Evolutionary conservation across 1,139 yeast species (phyloP), one percentile per base, ranked within the genome.

Genomic region (Geotrichum reessii): DNA sequence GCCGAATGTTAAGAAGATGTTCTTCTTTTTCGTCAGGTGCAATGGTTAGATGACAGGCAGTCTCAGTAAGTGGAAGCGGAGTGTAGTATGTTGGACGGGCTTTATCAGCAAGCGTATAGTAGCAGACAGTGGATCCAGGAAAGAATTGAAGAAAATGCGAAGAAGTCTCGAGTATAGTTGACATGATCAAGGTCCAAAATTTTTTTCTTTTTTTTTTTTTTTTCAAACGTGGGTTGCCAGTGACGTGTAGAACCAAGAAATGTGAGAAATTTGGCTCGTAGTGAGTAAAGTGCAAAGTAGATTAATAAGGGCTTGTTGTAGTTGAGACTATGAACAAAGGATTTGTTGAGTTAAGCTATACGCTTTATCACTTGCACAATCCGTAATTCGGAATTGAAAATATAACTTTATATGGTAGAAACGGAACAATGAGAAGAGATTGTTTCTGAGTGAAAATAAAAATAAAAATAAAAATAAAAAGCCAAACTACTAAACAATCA

Each of bases 81-180:
- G 50, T 21, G 40, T 55, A 58, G 42, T 21, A 49, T 11, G 53
- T 56, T 12, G 53, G 57, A 17, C 28, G 25, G 19, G 57, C 51
- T 28, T 57, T 54, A 19, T 52, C 55, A 3, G 55, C 56, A 12
- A 58, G 57, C 21, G 61, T 51, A 28, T 58, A 58, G 25, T 56
- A 58, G 11, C 40, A 3, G 17, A 40, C 19, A 9, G 49, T 47
- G 14, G 31, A 21, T 11, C 40, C 47, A 7, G 58, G 53, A 47
- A 50, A 58, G n/a, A 58, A 48, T 40, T 58, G 57, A 7, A 58
- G 48, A 21, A 52, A 33, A 28, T 58, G 58, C 12, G 61, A 54
- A 9, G 61, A 58, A 25, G 61, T 58, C 47, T 58, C 61, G 7
- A 58, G 51, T 31, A n/a, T 31, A 3, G 37, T 31, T 5, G 37